Conservation (phyloP, 495 filamentous ascomycete species). For the Penicillium antarcticum region DNA sequence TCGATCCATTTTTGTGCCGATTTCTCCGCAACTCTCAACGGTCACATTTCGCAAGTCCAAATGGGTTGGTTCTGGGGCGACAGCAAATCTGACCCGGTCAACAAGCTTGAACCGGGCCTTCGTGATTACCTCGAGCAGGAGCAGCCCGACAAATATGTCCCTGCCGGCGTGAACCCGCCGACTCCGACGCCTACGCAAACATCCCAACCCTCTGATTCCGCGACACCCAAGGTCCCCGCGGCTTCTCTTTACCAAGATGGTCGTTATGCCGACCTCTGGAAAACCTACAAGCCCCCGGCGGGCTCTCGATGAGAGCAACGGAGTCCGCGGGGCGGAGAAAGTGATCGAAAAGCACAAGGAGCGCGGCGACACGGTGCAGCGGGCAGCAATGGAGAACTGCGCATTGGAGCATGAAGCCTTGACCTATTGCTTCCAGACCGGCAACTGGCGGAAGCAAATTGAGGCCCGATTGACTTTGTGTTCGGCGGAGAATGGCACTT, state of each 20-base stretch:
- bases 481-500: slow-evolving; percentile 60
- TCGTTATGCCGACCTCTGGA: slow-evolving; percentile 93
- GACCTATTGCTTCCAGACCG: slow-evolving; percentile 69
- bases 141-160: slow-evolving; percentile 71
- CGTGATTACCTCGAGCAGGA: slow-evolving; percentile 83
- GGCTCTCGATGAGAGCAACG: slow-evolving; percentile 55
- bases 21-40: slow-evolving; percentile 24
- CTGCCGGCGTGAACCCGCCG: slow-evolving; percentile 26
- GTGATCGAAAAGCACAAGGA: slow-evolving; percentile 82
- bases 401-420: slow-evolving; percentile 76
- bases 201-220: slow-evolving; percentile 18
- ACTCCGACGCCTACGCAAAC: slow-evolving; percentile 17
- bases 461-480: slow-evolving; percentile 68
- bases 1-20: slow-evolving; percentile 30
- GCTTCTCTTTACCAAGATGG: slow-evolving; percentile 71
- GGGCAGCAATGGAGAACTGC: slow-evolving; percentile 90
- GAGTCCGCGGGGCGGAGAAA: slow-evolving; percentile 57
- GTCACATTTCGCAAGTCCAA: slow-evolving; percentile 3
- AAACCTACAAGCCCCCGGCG: slow-evolving; percentile 68
- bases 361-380: slow-evolving; percentile 71
- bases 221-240: slow-evolving; percentile 50
- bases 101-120: slow-evolving; percentile 78
- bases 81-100: slow-evolving; percentile 63
- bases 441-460: slow-evolving; percentile 46
- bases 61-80: slow-evolving; percentile 71